Conservation (phyloP, 352 stramenopile genomes). For the Phytophthora kernoviae region DNA sequence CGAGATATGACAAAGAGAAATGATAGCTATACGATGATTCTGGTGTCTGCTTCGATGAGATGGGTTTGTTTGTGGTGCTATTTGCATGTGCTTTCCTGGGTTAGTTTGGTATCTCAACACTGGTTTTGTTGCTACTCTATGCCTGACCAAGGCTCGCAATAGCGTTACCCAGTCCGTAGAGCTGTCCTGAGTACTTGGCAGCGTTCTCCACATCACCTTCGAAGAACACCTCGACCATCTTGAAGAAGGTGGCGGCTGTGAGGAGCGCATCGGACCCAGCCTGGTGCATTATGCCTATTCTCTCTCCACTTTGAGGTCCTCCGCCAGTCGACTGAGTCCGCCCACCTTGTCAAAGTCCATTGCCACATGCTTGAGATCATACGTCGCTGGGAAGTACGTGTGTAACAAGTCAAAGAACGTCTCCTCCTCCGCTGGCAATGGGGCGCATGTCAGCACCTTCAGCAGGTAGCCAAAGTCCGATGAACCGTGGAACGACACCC, state of each 20-base stretch:
- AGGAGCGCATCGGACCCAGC: conserved; percentile 97
- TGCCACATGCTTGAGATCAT: conserved; percentile 99
- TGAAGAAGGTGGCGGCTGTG: conserved; percentile 94
- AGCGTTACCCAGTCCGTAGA: conserved; percentile 86
- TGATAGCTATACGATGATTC: conserved; percentile 7
- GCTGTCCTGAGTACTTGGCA: conserved; percentile 83
- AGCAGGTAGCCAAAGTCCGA: conserved; percentile 99
- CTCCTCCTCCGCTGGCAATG: conserved; percentile 88
- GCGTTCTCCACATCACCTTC: conserved; percentile 86
- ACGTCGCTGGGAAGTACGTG: conserved; percentile 98
- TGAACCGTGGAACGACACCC: conserved; percentile 98
- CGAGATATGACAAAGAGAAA: neutral
- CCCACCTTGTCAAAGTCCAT: conserved; percentile 98
- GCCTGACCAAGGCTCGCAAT: conserved; percentile 42
- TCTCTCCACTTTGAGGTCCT: conserved; percentile 97
- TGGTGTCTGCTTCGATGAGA: conserved; percentile 13
- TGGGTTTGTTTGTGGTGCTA: conserved; percentile 23
- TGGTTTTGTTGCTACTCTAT: conserved; percentile 29
- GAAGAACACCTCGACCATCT: conserved; percentile 90
- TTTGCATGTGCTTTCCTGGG: conserved; percentile 30
- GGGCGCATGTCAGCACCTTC: conserved; percentile 94
- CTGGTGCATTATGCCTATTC: conserved; percentile 99
- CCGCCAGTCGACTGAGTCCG: conserved; percentile 95
- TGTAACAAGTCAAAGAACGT: conserved; percentile 98
- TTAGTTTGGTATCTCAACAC: conserved; percentile 4